These are phyloP conservation scores for Hanseniaspora sp. DNA, from an alignment of 1,139 yeast species.

Conservation along the genomic window DNA sequence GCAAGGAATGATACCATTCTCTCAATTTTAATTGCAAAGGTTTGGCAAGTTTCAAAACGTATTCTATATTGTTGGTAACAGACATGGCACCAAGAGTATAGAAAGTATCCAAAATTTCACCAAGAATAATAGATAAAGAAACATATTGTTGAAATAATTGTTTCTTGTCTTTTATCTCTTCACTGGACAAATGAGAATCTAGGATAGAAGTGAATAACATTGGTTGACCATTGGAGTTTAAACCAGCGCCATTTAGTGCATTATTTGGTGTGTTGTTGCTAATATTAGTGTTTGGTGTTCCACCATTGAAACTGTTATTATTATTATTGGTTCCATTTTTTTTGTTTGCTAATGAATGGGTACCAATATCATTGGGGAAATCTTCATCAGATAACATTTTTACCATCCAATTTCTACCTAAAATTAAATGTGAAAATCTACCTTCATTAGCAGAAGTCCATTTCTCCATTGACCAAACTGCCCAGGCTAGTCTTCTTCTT, in stretches of 20 bases:
- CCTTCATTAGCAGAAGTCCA: constrained; percentile 74
- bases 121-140: constrained; percentile 54
- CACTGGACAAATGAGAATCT: constrained; percentile 28
- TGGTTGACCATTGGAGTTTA: constrained; percentile 17
- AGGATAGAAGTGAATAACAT: constrained; percentile 21
- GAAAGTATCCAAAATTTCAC: constrained; percentile 59
- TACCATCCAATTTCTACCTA: constrained; percentile 61
- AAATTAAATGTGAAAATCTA: constrained; percentile 62
- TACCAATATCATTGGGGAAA: constrained; percentile 43
- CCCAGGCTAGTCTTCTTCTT: constrained; percentile 82
- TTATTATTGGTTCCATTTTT: background rate
- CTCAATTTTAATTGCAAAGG: constrained; percentile 71
- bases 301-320: background rate
- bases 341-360: constrained; percentile 1
- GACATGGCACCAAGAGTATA: constrained; percentile 59
- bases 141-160: constrained; percentile 59
- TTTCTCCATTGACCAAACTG: constrained; percentile 77
- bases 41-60: constrained; percentile 63
- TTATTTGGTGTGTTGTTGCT: constrained; percentile 12
- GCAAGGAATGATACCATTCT: constrained; percentile 76
- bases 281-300: constrained; percentile 7
- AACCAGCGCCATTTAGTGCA: constrained; percentile 5
- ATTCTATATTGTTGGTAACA: constrained; percentile 46
- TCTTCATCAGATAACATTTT: constrained; percentile 55
- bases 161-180: constrained; percentile 65